A percentile compares a stretch with the other conserved stretches of the same genome.
These are phyloP conservation scores for Globisporangium irregulare DNA, from an alignment of 352 stramenopile genomes.

Conservation along the genomic window DNA sequence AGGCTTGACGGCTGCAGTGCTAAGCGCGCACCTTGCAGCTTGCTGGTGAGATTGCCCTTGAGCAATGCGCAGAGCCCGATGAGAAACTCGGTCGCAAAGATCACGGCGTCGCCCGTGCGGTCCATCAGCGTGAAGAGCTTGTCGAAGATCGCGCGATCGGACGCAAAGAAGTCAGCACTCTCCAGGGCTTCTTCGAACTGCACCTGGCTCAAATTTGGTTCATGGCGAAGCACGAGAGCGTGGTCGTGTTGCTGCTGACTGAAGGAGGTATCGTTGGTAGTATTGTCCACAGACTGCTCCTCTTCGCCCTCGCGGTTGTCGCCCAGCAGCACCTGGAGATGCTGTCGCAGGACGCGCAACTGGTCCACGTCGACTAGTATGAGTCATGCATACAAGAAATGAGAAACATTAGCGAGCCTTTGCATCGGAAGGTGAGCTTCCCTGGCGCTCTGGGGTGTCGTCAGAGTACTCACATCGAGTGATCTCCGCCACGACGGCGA, in stretches of 20 bases:
- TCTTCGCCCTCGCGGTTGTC: constrained; percentile 5
- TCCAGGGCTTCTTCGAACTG: constrained; percentile 43
- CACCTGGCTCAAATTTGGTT: constrained; percentile 34
- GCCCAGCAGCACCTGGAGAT: neutral
- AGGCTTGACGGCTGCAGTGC: neutral
- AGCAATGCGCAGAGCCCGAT: constrained; percentile 42
- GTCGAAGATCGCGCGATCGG: constrained; percentile 50
- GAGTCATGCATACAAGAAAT: neutral
- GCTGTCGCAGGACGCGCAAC: neutral
- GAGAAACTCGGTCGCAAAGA: constrained; percentile 43
- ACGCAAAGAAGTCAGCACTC: constrained; percentile 36
- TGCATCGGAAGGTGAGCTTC: neutral
- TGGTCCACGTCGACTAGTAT: constrained; percentile 25
- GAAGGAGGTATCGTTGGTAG: neutral
- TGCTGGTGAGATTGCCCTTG: constrained; percentile 32
- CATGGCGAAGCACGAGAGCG: constrained; percentile 2
- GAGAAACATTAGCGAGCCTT: neutral
- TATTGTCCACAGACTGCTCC: neutral
- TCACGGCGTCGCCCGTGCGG: constrained; percentile 47
- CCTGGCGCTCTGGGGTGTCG: too few species aligned
- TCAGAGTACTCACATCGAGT: constrained; percentile 39
- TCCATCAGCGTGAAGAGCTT: constrained; percentile 62
- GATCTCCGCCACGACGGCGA: constrained; percentile 53
- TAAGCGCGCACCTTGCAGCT: constrained; percentile 39
- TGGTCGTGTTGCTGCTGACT: neutral